phyloP scores from a whole-genome alignment of 805 yeast species.

The Pichia manshurica region DNA sequence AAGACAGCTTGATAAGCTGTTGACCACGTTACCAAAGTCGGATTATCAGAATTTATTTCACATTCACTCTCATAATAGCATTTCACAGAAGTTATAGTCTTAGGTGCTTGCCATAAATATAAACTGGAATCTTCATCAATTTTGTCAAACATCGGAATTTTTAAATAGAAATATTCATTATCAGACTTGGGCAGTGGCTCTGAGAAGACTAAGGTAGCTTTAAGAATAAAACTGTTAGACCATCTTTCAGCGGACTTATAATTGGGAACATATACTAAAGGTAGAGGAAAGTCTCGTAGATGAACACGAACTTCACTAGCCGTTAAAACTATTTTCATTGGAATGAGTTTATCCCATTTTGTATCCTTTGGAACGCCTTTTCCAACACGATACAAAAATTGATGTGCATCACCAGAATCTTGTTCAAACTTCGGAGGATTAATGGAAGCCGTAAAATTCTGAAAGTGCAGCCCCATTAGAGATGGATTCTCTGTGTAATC shows the following conservation, averaged over 20 bases:
- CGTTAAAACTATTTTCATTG: constrained; percentile 50
- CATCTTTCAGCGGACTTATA: constrained; percentile 9
- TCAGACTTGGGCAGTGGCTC: constrained; percentile 53
- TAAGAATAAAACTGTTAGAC: constrained; percentile 15
- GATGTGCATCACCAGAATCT: constrained; percentile 40
- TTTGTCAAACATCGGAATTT: constrained; percentile 54
- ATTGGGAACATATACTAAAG: constrained; percentile 65
- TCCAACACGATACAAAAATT: constrained; percentile 67
- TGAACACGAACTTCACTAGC: constrained; percentile 63
- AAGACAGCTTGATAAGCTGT: constrained; percentile 78
- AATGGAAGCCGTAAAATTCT: constrained; percentile 41
- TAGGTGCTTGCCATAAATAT: constrained; percentile 59
- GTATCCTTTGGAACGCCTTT: constrained; percentile 77
- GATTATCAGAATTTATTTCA: constrained; percentile 45
- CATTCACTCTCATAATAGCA: constrained; percentile 57
- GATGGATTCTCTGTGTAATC: constrained; percentile 45
- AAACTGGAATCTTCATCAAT: constrained; percentile 32
- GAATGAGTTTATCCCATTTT: constrained; percentile 60
- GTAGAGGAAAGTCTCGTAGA: constrained; percentile 81
- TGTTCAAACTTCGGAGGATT: constrained; percentile 43
- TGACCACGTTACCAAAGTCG: constrained; percentile 78
- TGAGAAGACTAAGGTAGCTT: constrained; percentile 63
- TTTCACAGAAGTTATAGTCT: constrained; percentile 73
- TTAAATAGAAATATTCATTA: constrained; percentile 51
- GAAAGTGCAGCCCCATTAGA: constrained; percentile 42